Base-by-base conservation (phyloP, 495 filamentous ascomycete species). In the Polyplosphaeria fusca region DNA sequence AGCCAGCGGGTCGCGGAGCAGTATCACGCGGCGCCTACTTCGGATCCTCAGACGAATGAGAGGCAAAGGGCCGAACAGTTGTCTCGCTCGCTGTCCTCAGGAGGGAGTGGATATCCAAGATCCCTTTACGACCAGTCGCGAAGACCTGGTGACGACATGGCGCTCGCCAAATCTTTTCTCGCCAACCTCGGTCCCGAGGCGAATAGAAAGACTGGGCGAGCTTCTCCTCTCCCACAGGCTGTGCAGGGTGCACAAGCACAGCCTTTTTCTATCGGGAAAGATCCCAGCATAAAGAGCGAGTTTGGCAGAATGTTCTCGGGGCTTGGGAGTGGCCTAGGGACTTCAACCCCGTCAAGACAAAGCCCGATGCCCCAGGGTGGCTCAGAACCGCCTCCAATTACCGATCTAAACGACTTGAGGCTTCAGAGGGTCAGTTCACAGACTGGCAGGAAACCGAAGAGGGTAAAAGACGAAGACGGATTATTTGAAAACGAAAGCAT, bases 261-360 rank as follows among this genome's bases (percentile, higher is more conserved):
- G 59, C 78, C 83, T 28, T 77, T 84, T 28, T 86, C 86, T 13
- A 86, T 88, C 1, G 82, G 82, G 20, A 86, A 83, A 4, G 89
- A 94, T 62, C 84, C 90, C 0, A 82, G 83, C 9, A 91, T 96
- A 65, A 95, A 95, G 76, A 91, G 84, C 67, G 91, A 95, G 64
- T 87, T 95, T 67, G 89, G 89, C 7, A 82, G 88, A 26, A 92
- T 95, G 74, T 96, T 95, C 71, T 86, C 87, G 2, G 91, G 91
- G 18, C 86, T 96, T 62, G 90, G 91, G 35, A 91, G 86, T 70
- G 91, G 90, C 38, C 84, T 91, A 4, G 84, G 87, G 25, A 73
- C 71, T 4, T 75, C 77, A 1, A 84, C 82, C 4, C 80, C 83
- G 0, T 76, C 81, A 45, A 74, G 73, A 18, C 60, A 75, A 13